A percentile compares a stretch with the other conserved stretches of the same genome.
Evolutionary conservation across 495 filamentous ascomycete genomes (phyloP).

Genomic region (Podospora conica): DNA sequence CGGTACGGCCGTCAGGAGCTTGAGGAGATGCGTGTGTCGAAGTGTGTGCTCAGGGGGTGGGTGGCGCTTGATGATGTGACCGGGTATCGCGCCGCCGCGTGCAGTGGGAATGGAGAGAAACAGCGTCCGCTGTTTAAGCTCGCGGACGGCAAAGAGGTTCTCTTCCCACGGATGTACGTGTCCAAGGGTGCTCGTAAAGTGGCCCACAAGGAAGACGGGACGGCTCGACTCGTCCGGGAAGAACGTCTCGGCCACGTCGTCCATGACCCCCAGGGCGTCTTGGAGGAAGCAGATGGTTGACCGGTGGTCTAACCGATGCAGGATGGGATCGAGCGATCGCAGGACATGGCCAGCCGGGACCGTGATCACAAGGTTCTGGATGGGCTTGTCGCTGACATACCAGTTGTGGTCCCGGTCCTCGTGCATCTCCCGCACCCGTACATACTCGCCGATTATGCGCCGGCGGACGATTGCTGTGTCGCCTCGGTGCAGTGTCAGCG

Average conservation of each 20-base stretch:
- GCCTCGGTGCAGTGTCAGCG: conserved; percentile 20
- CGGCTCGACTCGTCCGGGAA: conserved; percentile 59
- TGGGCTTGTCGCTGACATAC: conserved; percentile 35
- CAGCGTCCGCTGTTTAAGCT: conserved; percentile 46
- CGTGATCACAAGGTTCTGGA: conserved; percentile 73
- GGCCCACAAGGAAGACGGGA: conserved; percentile 70
- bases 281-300: conserved; percentile 78
- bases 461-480: conserved; percentile 6
- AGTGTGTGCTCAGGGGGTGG: conserved; percentile 19
- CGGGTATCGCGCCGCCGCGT: not conserved
- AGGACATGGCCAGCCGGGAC: conserved; percentile 52
- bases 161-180: conserved; percentile 24
- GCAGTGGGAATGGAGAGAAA: conserved; percentile 20
- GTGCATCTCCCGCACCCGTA: not conserved
- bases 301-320: conserved; percentile 57
- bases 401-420: not conserved
- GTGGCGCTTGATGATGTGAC: conserved; percentile 12
- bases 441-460: conserved; percentile 16
- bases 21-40: conserved; percentile 25
- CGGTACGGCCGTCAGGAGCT: conserved; percentile 24
- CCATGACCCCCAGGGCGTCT: conserved; percentile 74
- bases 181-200: conserved; percentile 58
- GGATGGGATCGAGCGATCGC: conserved; percentile 50
- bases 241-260: conserved; percentile 59
- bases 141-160: conserved; percentile 51